Base-by-base conservation (phyloP, 495 filamentous ascomycete species). In the Penicillium crystallinum region DNA sequence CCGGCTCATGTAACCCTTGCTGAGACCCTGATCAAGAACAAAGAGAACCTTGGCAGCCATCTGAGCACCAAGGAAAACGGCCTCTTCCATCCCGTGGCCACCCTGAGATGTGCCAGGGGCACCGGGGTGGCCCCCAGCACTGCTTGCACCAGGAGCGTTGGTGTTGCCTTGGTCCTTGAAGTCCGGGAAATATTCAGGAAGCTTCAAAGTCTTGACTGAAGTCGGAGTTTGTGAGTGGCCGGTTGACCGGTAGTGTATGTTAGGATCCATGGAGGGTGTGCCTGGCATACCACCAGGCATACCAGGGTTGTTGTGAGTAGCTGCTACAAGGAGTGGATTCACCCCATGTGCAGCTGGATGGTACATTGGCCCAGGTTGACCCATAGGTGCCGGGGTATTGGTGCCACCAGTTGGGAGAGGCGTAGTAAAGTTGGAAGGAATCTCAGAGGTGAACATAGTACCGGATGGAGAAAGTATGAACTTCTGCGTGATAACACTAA, bases 381-480 rank as follows among this genome's bases (percentile, higher is more conserved):
- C 81, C 18, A 81, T 74, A 44, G 81, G 85, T 7, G 83, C 86
- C 0, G 93, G 93, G 0, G 93, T 98, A 65, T 91, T 92, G 17
- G 92, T 85, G 15, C 93, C 93, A 17, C 93, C 93, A 0, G 93
- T 98, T 6, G 89, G 91, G 33, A 83, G 77, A 10, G 93, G 93
- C 0, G 93, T 97, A 38, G 87, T 88, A 63, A 95, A 79, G 68
- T 91, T 89, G 1, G 88, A 93, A 17, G 91, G 91, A 30, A 98
- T 82, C 69, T 98, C 93, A 39, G 89, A 95, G 31, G 90, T 95
- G 77, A 98, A 98, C 61, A 97, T 97, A 31, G 91, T 96, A 19
- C 87, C 90, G 36, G 88, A 91, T 0, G 93, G 93, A 4, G 91
- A 92, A 51, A 97, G 86, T 33, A 95, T 75, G 65, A 93, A 95